Base-by-base conservation (phyloP, 805 yeast species). In the Saccharomycopsis amapae region DNA sequence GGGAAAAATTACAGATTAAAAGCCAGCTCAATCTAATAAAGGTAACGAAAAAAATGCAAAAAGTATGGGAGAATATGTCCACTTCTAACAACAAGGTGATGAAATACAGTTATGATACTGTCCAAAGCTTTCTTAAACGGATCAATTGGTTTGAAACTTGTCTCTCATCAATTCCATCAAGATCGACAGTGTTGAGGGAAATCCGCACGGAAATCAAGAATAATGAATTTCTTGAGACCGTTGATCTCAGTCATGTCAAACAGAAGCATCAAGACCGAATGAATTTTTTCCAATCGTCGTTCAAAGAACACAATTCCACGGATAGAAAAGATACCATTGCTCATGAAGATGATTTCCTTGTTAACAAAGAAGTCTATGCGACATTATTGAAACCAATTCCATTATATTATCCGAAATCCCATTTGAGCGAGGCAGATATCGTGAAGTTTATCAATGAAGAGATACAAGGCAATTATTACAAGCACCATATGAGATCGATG, bases 81-180 rank as follows among this genome's bases (percentile, higher is more conserved):
- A 50, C 53, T 3, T 67, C 72, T 1, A 54, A 66, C 62, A 40
- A 60, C 56, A 32, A 51, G 48, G 33, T 55, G 66, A 36, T 60
- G 66, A 40, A 57, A 60, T 45, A 53, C 68, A n/a, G 62, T 68
- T 15, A 67, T 68, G 2, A 68, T 13, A 7, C 22, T 2, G 31
- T 46, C 7, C 43, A 45, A 23, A 26, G 24, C 3, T 20, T 49
- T 10, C 67, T 50, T 65, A 67, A 36, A 15, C 30, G 25, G n/a
- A 36, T 49, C 28, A 36, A 42, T 36, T 49, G 52, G 52, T 46
- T 42, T 54, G 75, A 71, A 48, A 60, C 58, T 46, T 67, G 73
- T 45, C 58, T 70, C 38, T 60, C 63, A 45, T 65, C 71, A 24
- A 69, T 71, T 38, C 75, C 75, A 7, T 63, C 71, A 7, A 59